A percentile compares a stretch with the other conserved stretches of the same genome.
These are phyloP conservation scores for Gaeumannomyces sp. DNA, from an alignment of 2,329 filamentous ascomycete genomes.

Conservation along the genomic window DNA sequence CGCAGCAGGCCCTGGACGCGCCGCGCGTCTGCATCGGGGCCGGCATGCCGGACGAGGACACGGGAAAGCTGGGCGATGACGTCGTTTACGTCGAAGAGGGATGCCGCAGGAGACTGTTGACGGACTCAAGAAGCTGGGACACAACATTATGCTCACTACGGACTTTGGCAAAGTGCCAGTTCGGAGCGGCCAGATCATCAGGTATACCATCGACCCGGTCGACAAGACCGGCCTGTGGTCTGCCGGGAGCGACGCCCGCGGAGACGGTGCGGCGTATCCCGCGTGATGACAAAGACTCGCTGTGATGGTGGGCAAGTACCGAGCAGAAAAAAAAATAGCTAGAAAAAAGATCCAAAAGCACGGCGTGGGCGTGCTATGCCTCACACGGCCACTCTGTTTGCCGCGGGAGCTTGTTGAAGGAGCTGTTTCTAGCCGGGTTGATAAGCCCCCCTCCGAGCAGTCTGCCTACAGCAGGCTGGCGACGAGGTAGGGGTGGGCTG, in stretches of 20 bases:
- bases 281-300: background rate
- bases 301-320: background rate
- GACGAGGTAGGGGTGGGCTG: too few relatives aligned
- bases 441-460: too few relatives aligned
- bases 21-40: slow-evolving; percentile 80
- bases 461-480: too few relatives aligned
- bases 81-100: slow-evolving; percentile 74
- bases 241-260: slow-evolving; percentile 78
- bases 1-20: slow-evolving; percentile 81
- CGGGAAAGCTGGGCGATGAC: slow-evolving; percentile 50
- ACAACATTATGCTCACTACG: slow-evolving; percentile 60
- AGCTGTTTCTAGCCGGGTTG: too few relatives aligned
- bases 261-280: slow-evolving; percentile 54
- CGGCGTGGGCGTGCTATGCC: too few relatives aligned
- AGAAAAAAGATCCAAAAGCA: background rate
- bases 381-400: too few relatives aligned
- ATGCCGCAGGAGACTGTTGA: slow-evolving; percentile 60
- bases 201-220: slow-evolving; percentile 59
- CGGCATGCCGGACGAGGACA: slow-evolving; percentile 45
- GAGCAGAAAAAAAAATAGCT: too few relatives aligned
- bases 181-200: slow-evolving; percentile 83
- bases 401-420: too few relatives aligned
- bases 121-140: slow-evolving; percentile 61
- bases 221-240: slow-evolving; percentile 71
- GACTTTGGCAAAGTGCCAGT: slow-evolving; percentile 61